A percentile compares a stretch with the other conserved stretches of the same genome.
phyloP scores from a whole-genome alignment of 177 flowering plant species.

The Vitis hybrid region DNA sequence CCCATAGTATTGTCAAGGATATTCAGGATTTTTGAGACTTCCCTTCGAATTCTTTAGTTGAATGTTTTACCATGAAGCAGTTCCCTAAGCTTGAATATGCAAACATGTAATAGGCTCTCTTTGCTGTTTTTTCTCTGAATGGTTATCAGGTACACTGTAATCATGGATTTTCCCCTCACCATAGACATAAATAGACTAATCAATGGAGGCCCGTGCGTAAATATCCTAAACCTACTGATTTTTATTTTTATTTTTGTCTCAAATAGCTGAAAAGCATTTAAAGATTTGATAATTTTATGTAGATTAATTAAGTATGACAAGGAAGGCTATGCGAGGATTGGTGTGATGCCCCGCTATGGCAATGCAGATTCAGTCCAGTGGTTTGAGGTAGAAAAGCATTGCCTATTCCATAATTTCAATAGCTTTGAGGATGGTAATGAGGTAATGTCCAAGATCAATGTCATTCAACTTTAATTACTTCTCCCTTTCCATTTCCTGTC shows the following conservation, averaged over 20 bases:
- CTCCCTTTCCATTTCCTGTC: too few species aligned
- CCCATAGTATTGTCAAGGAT: too few species aligned
- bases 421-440: constrained; percentile 36
- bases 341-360: constrained; percentile 43
- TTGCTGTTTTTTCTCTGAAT: too few species aligned
- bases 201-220: constrained; percentile 47
- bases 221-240: background rate
- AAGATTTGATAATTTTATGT: background rate
- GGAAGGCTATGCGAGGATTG: constrained; percentile 29
- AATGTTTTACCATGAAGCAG: too few species aligned
- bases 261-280: too few species aligned
- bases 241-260: background rate
- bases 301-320: constrained; percentile 29
- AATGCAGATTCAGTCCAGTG: constrained; percentile 29
- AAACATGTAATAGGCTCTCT: too few species aligned
- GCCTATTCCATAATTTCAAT: constrained; percentile 35
- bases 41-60: too few species aligned
- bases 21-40: too few species aligned
- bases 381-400: constrained; percentile 28
- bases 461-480: too few species aligned
- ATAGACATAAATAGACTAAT: constrained; percentile 38
- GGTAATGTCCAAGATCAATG: constrained; percentile 6
- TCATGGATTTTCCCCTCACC: constrained; percentile 45
- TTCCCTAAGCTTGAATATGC: too few species aligned
- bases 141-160: constrained; percentile 42